Percentiles rank a stretch among this genome's conserved stretches.
phyloP scores from a whole-genome alignment of 2,329 filamentous ascomycete genomes.

The Xylaria multiplex region DNA sequence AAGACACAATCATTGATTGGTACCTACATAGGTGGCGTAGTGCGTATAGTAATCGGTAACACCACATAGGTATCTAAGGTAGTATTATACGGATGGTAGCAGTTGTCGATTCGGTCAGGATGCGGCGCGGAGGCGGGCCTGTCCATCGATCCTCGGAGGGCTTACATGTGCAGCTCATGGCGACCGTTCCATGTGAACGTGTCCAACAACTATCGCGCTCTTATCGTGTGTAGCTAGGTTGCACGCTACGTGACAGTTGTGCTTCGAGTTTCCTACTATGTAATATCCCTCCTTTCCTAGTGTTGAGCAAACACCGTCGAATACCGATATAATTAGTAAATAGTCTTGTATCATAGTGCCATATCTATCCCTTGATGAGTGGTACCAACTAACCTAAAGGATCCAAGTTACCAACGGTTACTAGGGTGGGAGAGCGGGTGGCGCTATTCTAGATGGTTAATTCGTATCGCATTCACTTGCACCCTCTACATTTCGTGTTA shows the following conservation, averaged over 20 bases:
- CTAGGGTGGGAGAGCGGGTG: conserved; percentile 14
- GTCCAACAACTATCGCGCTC: neutral
- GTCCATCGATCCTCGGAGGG: neutral
- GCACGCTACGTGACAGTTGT: conserved; percentile 25
- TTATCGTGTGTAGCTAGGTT: neutral
- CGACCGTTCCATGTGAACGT: conserved; percentile 29
- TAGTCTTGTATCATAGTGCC: neutral
- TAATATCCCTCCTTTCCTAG: neutral
- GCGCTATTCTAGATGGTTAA: conserved; percentile 13
- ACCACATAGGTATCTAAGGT: conserved; percentile 8
- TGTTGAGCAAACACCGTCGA: neutral
- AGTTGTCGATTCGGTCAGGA: conserved; percentile 4
- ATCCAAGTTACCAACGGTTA: conserved; percentile 1
- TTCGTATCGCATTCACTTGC: conserved; percentile 26
- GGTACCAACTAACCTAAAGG: neutral
- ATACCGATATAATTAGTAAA: neutral
- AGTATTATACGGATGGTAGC: conserved; percentile 23
- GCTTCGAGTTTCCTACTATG: neutral
- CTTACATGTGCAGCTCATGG: conserved; percentile 23
- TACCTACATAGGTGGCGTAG: neutral
- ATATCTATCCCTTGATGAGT: neutral
- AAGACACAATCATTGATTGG: neutral
- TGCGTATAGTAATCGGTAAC: neutral
- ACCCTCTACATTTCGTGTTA: conserved; percentile 20
- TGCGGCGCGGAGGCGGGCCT: conserved; percentile 15